A percentile compares a stretch with the other conserved stretches of the same genome.
These are phyloP conservation scores for Debaryomyces prosopidis DNA, from an alignment of 805 yeast species.

Conservation along the genomic window DNA sequence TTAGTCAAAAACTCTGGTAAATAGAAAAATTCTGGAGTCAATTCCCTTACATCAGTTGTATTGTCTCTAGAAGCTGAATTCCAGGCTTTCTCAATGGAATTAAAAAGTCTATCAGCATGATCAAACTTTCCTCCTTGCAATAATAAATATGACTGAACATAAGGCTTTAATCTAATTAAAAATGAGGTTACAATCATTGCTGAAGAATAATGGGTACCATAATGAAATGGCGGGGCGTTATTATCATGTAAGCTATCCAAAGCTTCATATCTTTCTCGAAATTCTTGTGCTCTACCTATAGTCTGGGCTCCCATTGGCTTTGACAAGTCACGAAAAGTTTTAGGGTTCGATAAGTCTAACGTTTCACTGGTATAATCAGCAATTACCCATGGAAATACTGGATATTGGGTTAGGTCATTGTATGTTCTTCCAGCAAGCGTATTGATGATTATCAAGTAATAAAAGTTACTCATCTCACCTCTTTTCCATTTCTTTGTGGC, in stretches of 20 bases:
- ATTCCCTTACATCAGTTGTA: slow-evolving; percentile 85
- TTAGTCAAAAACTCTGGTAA: slow-evolving; percentile 77
- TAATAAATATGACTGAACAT: slow-evolving; percentile 72
- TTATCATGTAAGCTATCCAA: slow-evolving; percentile 59
- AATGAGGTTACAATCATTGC: slow-evolving; percentile 91
- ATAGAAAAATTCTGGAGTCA: slow-evolving; percentile 83
- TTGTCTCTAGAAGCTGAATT: slow-evolving; percentile 73
- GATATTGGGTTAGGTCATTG: slow-evolving; percentile 87
- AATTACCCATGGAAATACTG: slow-evolving; percentile 89
- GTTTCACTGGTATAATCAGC: slow-evolving; percentile 75
- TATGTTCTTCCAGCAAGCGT: slow-evolving; percentile 87
- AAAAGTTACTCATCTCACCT: slow-evolving; percentile 82
- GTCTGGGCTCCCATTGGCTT: slow-evolving; percentile 94
- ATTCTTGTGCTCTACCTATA: slow-evolving; percentile 56
- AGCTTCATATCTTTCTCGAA: slow-evolving; percentile 72
- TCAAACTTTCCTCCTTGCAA: slow-evolving; percentile 89
- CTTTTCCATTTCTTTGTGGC: slow-evolving; percentile 72
- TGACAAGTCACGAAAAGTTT: slow-evolving; percentile 68
- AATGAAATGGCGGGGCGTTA: slow-evolving; percentile 75
- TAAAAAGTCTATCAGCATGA: slow-evolving; percentile 81
- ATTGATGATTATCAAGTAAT: slow-evolving; percentile 75
- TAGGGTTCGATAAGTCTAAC: slow-evolving; percentile 64
- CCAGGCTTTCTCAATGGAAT: slow-evolving; percentile 80
- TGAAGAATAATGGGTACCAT: slow-evolving; percentile 91
- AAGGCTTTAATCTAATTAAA: slow-evolving; percentile 75